A percentile compares a stretch with the other conserved stretches of the same genome.
Conservation (phyloP, 352 stramenopile genomes). For the Pythium pectinolyticum region DNA sequence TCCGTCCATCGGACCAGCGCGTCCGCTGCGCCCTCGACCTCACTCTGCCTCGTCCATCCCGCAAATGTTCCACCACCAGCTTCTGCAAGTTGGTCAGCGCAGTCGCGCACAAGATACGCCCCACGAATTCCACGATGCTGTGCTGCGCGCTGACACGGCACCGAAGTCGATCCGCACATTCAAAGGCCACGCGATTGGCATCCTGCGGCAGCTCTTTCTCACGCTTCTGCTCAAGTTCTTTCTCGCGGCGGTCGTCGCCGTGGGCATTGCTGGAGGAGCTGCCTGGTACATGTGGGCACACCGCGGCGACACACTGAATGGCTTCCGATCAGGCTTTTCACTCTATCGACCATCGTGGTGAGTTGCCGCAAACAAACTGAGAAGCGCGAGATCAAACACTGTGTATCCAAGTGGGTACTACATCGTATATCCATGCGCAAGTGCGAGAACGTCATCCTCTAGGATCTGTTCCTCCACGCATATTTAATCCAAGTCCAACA, state of each 20-base stretch:
- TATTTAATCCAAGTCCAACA: too few species aligned
- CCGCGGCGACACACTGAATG: slow-evolving; percentile 1
- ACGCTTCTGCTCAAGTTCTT: slow-evolving; percentile 57
- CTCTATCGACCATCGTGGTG: slow-evolving; percentile 5
- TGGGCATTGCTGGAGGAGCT: slow-evolving; percentile 34
- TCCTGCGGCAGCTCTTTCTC: slow-evolving; percentile 63
- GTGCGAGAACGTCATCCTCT: too few species aligned
- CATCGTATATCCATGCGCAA: too few species aligned
- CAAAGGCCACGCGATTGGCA: slow-evolving; percentile 53
- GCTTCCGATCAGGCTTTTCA: slow-evolving; percentile 2
- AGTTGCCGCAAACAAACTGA: too few species aligned
- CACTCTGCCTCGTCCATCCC: slow-evolving; percentile 22
- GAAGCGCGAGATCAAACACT: too few species aligned
- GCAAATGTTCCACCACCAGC: slow-evolving; percentile 20
- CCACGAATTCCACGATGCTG: slow-evolving; percentile 27
- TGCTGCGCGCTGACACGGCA: slow-evolving; percentile 46
- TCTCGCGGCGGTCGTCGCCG: slow-evolving; percentile 37
- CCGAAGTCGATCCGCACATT: slow-evolving; percentile 61
- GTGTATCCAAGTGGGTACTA: too few species aligned
- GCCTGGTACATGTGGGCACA: slow-evolving; percentile 24
- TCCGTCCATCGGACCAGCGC: neutral
- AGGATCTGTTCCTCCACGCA: too few species aligned
- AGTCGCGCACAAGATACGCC: slow-evolving; percentile 3
- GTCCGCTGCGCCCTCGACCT: slow-evolving; percentile 2
- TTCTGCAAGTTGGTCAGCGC: slow-evolving; percentile 21